These are phyloP conservation scores for Exutisphaerella laricina DNA, from an alignment of 2,329 filamentous ascomycete genomes.

Conservation along the genomic window DNA sequence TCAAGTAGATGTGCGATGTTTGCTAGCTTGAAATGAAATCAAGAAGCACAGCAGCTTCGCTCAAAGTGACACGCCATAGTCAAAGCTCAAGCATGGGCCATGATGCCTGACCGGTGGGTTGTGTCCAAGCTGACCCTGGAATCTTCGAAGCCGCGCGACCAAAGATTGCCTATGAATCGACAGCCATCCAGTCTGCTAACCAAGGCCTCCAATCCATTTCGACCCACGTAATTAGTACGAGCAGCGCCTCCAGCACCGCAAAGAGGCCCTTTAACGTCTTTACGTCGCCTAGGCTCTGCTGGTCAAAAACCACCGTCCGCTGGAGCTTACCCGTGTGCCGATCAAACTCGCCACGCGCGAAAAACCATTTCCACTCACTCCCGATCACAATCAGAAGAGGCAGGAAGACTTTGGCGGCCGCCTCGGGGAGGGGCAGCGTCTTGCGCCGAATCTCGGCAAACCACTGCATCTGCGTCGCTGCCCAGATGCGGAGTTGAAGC, in stretches of 20 bases:
- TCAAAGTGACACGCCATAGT: too few relatives aligned
- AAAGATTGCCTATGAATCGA: background rate
- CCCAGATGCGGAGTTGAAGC: background rate
- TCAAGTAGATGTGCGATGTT: too few relatives aligned
- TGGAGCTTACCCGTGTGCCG: background rate
- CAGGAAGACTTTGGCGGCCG: background rate
- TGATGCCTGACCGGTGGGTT: too few relatives aligned
- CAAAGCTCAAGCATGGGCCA: too few relatives aligned
- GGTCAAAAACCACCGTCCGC: background rate
- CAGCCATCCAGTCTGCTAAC: background rate
- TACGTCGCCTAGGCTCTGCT: background rate
- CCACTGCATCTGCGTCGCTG: background rate
- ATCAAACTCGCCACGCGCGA: background rate
- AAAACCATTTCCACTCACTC: background rate
- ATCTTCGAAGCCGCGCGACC: too few relatives aligned
- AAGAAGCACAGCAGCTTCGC: too few relatives aligned
- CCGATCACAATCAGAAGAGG: background rate
- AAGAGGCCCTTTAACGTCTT: background rate
- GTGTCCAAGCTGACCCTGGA: too few relatives aligned
- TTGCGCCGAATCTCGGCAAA: background rate
- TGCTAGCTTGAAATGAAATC: too few relatives aligned
- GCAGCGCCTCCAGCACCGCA: background rate
- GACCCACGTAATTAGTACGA: background rate
- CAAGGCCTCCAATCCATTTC: background rate
- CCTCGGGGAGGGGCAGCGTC: background rate